These are phyloP conservation scores for Monosporozyma servazzii DNA, from an alignment of 805 yeast genomes.

Conservation along the genomic window DNA sequence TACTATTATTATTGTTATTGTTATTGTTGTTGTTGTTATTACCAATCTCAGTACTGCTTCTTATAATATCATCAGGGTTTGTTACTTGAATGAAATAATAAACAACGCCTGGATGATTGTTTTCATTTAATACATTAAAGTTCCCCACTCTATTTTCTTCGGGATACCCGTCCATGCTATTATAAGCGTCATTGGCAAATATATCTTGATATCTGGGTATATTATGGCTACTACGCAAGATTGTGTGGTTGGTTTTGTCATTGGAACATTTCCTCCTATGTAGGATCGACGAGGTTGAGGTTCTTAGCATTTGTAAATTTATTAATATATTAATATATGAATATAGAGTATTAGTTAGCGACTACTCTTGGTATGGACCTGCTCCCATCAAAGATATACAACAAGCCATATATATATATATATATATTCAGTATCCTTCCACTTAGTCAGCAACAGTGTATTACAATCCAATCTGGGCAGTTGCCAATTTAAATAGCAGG, in stretches of 20 bases:
- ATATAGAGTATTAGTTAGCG: not conserved
- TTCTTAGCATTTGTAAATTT: conserved; percentile 6
- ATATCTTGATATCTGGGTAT: conserved; percentile 6
- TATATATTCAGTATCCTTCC: no score
- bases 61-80: conserved; percentile 1
- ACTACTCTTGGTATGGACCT: not conserved
- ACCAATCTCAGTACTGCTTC: not conserved
- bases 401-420: no score
- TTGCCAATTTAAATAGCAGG: no score
- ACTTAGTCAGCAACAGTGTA: no score
- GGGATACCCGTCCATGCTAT: not conserved
- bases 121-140: conserved; percentile 8
- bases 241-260: not conserved
- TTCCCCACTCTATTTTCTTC: conserved; percentile 7
- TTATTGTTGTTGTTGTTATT: not conserved
- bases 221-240: conserved; percentile 7
- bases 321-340: not conserved
- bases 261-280: not conserved
- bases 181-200: not conserved
- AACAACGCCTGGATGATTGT: conserved; percentile 10
- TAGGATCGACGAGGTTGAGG: conserved; percentile 2
- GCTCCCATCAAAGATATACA: no score
- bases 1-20: not conserved
- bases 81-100: conserved; percentile 10
- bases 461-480: no score